These are phyloP conservation scores for Colletotrichum cordylinicola DNA, from an alignment of 2,329 filamentous ascomycete species.

Conservation along the genomic window DNA sequence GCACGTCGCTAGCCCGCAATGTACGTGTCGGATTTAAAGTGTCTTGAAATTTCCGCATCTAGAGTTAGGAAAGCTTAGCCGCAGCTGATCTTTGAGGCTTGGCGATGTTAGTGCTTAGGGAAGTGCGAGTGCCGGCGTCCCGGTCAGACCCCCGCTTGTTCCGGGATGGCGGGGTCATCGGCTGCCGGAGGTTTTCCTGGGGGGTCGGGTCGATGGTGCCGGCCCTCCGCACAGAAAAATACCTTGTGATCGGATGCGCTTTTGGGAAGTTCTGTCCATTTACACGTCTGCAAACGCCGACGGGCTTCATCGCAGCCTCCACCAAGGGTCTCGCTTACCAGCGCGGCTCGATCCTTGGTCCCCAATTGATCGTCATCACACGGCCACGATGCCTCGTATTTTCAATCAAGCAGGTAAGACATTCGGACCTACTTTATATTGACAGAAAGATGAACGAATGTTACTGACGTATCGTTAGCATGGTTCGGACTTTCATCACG, in stretches of 20 bases:
- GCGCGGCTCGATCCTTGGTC: background rate
- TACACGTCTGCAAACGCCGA: background rate
- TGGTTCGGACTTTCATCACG: background rate
- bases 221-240: background rate
- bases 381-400: background rate
- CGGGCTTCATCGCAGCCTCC: background rate
- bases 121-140: background rate
- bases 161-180: slow-evolving; percentile 1
- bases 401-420: slow-evolving; percentile 8
- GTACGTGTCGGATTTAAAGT: background rate
- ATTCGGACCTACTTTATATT: background rate
- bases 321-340: background rate
- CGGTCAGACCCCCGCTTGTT: background rate
- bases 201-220: background rate
- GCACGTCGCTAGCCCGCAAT: background rate
- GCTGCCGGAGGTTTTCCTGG: background rate
- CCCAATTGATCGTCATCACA: background rate
- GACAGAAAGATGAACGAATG: background rate
- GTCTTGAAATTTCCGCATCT: background rate
- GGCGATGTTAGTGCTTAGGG: background rate
- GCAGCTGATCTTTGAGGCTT: background rate
- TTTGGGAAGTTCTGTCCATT: background rate
- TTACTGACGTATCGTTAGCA: background rate
- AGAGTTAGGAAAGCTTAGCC: background rate
- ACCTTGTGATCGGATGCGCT: background rate